Evolutionary conservation across 306 rosid species (phyloP), one percentile per base, ranked within the genome.

Genomic region (Alnus glutinosa): DNA sequence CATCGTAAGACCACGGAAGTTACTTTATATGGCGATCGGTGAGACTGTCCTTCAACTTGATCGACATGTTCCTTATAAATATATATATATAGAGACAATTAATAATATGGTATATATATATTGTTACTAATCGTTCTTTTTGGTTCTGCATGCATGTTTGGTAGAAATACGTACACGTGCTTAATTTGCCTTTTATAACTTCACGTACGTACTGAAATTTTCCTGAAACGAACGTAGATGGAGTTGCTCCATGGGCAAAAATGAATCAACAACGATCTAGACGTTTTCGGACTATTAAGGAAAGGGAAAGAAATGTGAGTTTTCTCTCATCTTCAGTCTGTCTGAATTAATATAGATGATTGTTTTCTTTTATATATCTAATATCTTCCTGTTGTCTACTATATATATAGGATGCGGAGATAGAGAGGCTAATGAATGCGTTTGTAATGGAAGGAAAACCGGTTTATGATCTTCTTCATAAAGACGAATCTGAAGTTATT

Each of bases 181-280:
- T 34, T 34, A 34, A 34, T 34, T 34, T 23, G 28, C 28, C 28
- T 23, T 23, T 23, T 23, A 23, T 55, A 18, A 55, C 9, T 1
- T 66, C 28, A 66, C 48, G 2, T 66, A 66, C 48, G 2, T 66
- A 16, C 49, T 34, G 5, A 36, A 64, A 15, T 66, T 66, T 66
- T 37, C 23, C 8, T 5, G 1, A 63, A 16, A 34, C 46, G 51
- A 54, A 34, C 46, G 51, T 58, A 91, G 97, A 89, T 32, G 93
- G 93, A 14, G 93, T 91, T 11, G 91, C 92, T 0, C 97, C 97
- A 4, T 84, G 92, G 32, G 91, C 88, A 0, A 89, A 91, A 73
- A 86, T 91, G 91, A 88, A 91, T 13, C 97, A 89, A 50, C 96
- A 87, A 44, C 55, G 93, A 9, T 42, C 78, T 0, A 74, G 90